Conservation (phyloP, 768 basidiomycete genomes). For the Agaricus subrufescens region DNA sequence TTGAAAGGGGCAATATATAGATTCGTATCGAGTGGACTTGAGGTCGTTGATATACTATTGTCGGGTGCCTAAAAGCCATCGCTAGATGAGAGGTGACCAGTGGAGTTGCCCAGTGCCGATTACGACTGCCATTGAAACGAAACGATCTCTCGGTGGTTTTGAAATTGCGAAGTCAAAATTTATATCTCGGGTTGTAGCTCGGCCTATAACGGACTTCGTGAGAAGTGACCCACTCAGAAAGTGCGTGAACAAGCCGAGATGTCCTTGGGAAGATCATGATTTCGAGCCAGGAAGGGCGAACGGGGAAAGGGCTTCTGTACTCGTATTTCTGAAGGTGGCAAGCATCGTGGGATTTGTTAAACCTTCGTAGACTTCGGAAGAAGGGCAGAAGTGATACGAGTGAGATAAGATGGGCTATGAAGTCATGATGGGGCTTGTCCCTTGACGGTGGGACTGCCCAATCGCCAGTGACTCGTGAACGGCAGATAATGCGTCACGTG, state of each 20-base stretch:
- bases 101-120: too few species aligned
- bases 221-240: neutral
- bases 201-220: neutral
- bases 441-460: neutral
- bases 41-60: neutral
- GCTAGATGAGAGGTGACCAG: too few species aligned
- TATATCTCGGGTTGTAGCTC: neutral
- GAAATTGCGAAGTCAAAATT: neutral
- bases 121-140: neutral
- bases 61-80: too few species aligned
- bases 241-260: neutral
- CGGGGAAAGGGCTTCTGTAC: neutral
- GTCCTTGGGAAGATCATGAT: neutral
- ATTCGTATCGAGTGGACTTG: constrained; percentile 3
- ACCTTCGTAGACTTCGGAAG: constrained; percentile 14
- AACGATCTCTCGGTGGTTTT: neutral
- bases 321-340: constrained; percentile 4
- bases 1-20: neutral
- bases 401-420: constrained; percentile 3
- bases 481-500: neutral
- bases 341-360: constrained; percentile 8
- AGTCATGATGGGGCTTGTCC: neutral
- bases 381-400: constrained; percentile 4
- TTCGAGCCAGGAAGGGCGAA: neutral
- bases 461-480: neutral